Conservation (phyloP, 306 rosid genomes). For the Oemleria cerasiformis region DNA sequence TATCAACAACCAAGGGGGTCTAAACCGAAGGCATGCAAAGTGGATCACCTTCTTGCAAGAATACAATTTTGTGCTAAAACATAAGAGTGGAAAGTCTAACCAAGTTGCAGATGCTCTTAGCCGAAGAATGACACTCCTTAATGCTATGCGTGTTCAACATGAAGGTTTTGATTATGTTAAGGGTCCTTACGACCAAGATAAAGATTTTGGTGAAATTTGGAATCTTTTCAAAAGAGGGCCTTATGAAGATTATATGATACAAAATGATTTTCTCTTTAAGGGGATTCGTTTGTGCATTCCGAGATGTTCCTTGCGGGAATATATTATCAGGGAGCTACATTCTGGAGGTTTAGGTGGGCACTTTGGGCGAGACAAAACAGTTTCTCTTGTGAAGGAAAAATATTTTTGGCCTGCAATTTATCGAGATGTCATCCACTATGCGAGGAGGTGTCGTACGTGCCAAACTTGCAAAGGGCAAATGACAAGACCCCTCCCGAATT, state of each 20-base stretch:
- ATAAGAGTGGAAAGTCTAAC: background rate
- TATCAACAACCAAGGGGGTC: background rate
- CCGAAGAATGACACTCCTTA: background rate
- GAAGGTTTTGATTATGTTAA: background rate
- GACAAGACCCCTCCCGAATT: too few relatives aligned
- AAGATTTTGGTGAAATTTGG: background rate
- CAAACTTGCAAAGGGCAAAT: background rate
- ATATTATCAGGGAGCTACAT: background rate
- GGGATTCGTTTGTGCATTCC: background rate
- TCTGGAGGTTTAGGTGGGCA: background rate
- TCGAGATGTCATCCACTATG: background rate
- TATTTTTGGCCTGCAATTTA: background rate
- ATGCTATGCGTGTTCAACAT: background rate
- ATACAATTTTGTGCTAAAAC: background rate
- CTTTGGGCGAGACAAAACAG: background rate
- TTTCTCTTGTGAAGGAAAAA: background rate
- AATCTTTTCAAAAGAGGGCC: background rate
- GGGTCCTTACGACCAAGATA: background rate
- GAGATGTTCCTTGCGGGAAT: background rate
- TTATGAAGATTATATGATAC: background rate
- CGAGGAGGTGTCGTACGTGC: background rate
- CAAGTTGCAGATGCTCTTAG: background rate
- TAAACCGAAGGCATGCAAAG: background rate
- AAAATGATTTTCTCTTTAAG: background rate
- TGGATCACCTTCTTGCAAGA: background rate